These are phyloP conservation scores for Picea sitchensis DNA, from an alignment of 75 land plant genomes.

Conservation along the genomic window DNA sequence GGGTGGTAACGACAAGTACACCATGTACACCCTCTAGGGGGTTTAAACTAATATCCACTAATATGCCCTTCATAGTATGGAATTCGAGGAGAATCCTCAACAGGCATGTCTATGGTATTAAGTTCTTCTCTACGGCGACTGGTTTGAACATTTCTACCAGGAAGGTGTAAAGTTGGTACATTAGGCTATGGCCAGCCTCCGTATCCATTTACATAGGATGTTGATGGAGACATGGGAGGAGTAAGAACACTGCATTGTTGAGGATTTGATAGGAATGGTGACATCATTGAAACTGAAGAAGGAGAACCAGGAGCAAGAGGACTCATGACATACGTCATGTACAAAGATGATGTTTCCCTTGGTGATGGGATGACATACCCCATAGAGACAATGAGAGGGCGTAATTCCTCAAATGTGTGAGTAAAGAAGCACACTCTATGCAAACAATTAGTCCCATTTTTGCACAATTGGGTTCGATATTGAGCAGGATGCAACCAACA, in stretches of 20 bases:
- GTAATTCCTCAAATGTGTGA: slow-evolving; percentile 61
- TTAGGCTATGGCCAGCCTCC: slow-evolving; percentile 55
- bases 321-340: slow-evolving; percentile 40
- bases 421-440: slow-evolving; percentile 74
- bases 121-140: slow-evolving; percentile 73
- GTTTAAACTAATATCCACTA: too few relatives aligned
- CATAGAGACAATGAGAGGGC: slow-evolving; percentile 68
- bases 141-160: slow-evolving; percentile 61
- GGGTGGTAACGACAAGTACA: too few relatives aligned
- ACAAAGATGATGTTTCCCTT: slow-evolving; percentile 35
- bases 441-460: slow-evolving; percentile 58
- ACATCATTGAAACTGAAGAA: slow-evolving; percentile 43
- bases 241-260: slow-evolving; percentile 34
- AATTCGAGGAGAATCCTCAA: slow-evolving; percentile 44
- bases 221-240: slow-evolving; percentile 71
- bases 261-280: slow-evolving; percentile 25
- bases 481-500: slow-evolving; percentile 92
- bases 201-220: slow-evolving; percentile 24
- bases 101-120: slow-evolving; percentile 62
- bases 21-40: too few relatives aligned
- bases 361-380: slow-evolving; percentile 78
- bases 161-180: slow-evolving; percentile 70
- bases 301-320: slow-evolving; percentile 51
- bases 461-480: slow-evolving; percentile 71
- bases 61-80: slow-evolving; percentile 49